Evolutionary conservation across 441 rosid genomes (phyloP).

Genomic region (Syzygium malaccense): DNA sequence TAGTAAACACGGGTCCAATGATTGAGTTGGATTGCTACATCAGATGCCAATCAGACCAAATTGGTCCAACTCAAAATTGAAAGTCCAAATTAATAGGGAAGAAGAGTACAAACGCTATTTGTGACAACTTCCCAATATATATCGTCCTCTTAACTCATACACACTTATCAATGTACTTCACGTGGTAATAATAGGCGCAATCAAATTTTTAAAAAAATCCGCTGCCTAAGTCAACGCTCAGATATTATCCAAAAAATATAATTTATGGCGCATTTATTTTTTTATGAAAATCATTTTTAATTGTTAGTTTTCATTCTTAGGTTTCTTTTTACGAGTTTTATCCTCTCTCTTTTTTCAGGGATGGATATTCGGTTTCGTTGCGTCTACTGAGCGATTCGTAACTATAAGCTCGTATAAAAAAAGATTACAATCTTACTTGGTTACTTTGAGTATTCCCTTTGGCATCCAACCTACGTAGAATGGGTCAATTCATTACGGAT

Average conservation of each 20-base stretch:
- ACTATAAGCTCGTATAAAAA: not conserved
- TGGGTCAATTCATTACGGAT: not conserved
- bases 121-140: too few species aligned
- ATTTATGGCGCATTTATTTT: too few species aligned
- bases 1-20: not conserved
- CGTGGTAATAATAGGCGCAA: too few species aligned
- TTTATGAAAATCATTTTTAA: too few species aligned
- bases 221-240: too few species aligned
- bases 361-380: not conserved
- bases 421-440: not conserved
- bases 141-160: too few species aligned
- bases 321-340: too few species aligned
- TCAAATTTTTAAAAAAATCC: too few species aligned
- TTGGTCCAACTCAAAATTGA: not conserved
- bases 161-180: too few species aligned
- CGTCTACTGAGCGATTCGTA: not conserved
- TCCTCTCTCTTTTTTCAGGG: not conserved
- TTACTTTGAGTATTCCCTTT: not conserved
- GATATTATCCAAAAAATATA: too few species aligned
- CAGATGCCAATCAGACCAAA: not conserved
- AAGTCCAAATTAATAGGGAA: not conserved
- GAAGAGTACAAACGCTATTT: not conserved
- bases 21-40: not conserved
- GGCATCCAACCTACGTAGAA: not conserved
- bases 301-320: too few species aligned